Percentiles rank a stretch among this genome's conserved stretches.
Evolutionary conservation across 768 basidiomycete genomes (phyloP).

Genomic region (Dioszegia crocea): DNA sequence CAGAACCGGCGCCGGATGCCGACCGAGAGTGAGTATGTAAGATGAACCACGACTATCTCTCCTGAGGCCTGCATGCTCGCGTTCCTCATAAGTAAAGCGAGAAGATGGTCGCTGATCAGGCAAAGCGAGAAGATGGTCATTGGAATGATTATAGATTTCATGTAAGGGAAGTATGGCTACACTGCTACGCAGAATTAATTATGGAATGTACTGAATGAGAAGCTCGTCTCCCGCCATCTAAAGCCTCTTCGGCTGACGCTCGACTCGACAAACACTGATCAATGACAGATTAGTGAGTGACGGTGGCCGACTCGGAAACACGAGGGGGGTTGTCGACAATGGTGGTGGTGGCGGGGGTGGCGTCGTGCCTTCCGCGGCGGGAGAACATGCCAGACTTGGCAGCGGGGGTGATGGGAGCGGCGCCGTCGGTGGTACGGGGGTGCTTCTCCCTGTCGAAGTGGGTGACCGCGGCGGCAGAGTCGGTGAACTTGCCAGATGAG

Average conservation of each 20-base stretch:
- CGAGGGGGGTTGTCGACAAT: background rate
- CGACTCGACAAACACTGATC: no score
- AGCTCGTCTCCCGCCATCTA: no score
- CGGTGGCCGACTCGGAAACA: background rate
- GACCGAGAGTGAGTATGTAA: no score
- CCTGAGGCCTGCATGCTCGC: no score
- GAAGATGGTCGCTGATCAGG: no score
- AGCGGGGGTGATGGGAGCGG: background rate
- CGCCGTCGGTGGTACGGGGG: conserved; percentile 11
- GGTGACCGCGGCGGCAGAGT: conserved; percentile 20
- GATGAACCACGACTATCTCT: no score
- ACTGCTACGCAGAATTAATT: conserved; percentile 3
- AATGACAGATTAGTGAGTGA: background rate
- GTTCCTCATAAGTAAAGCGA: background rate
- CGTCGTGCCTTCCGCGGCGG: conserved; percentile 23
- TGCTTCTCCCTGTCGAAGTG: conserved; percentile 32
- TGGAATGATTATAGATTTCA: background rate
- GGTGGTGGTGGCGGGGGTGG: conserved; percentile 1
- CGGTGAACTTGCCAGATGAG: conserved; percentile 46
- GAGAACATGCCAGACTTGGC: conserved; percentile 32
- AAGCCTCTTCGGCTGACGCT: no score
- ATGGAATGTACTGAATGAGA: no score
- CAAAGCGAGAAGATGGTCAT: background rate
- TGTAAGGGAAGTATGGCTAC: background rate
- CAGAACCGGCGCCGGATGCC: conserved; percentile 1